Evolutionary conservation across 176 grass and related monocot genomes (phyloP), one percentile per base, ranked within the genome.

Genomic region (Phoenix dactylifera): DNA sequence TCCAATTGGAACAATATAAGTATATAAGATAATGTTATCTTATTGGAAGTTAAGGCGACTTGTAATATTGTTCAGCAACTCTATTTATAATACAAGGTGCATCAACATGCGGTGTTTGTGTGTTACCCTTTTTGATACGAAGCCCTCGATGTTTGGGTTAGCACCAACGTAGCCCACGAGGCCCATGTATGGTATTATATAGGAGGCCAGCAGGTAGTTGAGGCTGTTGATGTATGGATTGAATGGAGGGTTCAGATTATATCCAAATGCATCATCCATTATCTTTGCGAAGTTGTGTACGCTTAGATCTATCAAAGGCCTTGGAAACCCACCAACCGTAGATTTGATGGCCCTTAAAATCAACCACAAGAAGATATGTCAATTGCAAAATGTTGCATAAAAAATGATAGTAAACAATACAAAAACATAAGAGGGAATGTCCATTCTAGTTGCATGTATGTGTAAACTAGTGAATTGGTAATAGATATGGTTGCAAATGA

Each of bases 121-220:
- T 30, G 1, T 30, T 79, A 83, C 83, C 50, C 26, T 15, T 69
- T 75, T 95, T 15, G 85, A 60, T 15, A 26, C 19, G 60, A 72
- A 85, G 54, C 89, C 89, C n/a, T 85, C 81, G 49, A 95, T 70
- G 50, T 79, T 72, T 4, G 72, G 69, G 58, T 80, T 89, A 15
- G 89, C 24, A 52, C 85, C 85, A 15, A 72, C 67, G 72, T 95
- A 95, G 65, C 85, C 85, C 20, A 80, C 85, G 63, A 95, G 60
- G 54, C 89, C 89, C 4, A 95, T 16, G 74, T 89, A 89, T 24
- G 85, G 89, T 49, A 95, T 63, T 4, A 89, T 1, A 71, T 89
- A 95, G 16, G 23, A 74, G 59, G 69, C 89, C 0, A 95, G 5
- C 16, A 95, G 30, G 67, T 83, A 95, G 78, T 72, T 84, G 57